Evolutionary conservation across 2,329 filamentous ascomycete genomes (phyloP), one percentile per base, ranked within the genome.

Genomic region (Orbilia oligospora): DNA sequence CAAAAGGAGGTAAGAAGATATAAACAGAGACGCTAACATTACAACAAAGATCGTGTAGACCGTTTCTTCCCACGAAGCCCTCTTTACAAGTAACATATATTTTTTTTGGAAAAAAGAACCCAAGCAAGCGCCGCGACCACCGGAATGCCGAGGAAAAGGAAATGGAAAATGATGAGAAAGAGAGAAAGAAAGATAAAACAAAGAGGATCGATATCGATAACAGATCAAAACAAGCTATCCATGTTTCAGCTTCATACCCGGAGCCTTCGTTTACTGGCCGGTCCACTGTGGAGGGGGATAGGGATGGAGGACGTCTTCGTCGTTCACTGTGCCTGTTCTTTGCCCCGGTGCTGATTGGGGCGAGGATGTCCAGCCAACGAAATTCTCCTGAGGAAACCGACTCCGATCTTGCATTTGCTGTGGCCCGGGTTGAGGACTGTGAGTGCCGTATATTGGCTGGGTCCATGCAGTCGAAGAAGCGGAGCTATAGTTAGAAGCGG

Each of bases 11-110:
- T 48, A 53, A 53, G 44, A 56, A 71, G 44, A 71, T 78, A 78
- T 77, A 78, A 78, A 68, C 68, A 77, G 61, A 72, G 55, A 72
- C 75, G 75, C 75, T 72, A 78, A 78, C 75, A 58, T 72, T 72
- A 78, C 75, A 76, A 56, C 55, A 71, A 78, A 78, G 53, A 14
- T 68, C 73, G 66, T 78, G 63, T 68, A 78, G 68, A 65, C 75
- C 75, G n/a, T 78, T 64, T 71, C 61, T 66, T 58, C 75, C 53
- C 48, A 69, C 61, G 38, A 49, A 61, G 36, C 61, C 55, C 41
- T 69, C 64, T 77, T 71, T 68, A 72, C 61, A 78, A 68, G 53
- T 71, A 38, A 64, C 36, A 72, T 78, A 72, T 78, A 69, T 63
- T 24, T 64, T 77, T 71, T 71, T 46, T 18, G 44, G n/a, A 46